Percentiles rank a stretch among this genome's conserved stretches.
Evolutionary conservation across 2,329 filamentous ascomycete species (phyloP).

Genomic region (Cercospora zeina): DNA sequence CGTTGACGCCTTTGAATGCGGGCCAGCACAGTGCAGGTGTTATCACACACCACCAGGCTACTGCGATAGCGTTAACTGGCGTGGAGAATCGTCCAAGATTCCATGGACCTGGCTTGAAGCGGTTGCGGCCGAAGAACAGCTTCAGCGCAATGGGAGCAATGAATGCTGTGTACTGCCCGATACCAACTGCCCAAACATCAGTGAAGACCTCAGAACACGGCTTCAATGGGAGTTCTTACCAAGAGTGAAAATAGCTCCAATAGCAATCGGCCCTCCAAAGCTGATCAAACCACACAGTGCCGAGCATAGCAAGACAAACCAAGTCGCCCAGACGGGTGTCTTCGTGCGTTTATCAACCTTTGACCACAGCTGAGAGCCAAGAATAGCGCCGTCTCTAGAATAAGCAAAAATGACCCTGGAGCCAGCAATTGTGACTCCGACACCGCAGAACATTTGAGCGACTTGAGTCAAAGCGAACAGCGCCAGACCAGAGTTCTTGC

Average conservation of each 20-base stretch:
- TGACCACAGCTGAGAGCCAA: conserved; percentile 35
- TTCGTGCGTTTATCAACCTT: conserved; percentile 35
- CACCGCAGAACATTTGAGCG: conserved; percentile 39
- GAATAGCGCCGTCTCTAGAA: conserved; percentile 37
- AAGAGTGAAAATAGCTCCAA: conserved; percentile 40
- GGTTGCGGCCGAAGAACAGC: conserved; percentile 34
- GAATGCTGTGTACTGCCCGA: conserved; percentile 32
- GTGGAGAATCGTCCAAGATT: conserved; percentile 37
- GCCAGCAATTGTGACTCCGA: conserved; percentile 38
- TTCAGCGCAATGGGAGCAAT: conserved; percentile 37
- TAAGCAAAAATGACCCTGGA: conserved; percentile 39
- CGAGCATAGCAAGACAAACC: conserved; percentile 35
- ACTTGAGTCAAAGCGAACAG: conserved; percentile 40
- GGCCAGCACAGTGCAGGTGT: conserved; percentile 40
- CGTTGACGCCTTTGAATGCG: conserved; percentile 34
- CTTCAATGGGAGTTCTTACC: conserved; percentile 17
- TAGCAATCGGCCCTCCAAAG: conserved; percentile 38
- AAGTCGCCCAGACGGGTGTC: conserved; percentile 39
- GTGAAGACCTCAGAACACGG: not conserved
- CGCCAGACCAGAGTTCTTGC: conserved; percentile 36
- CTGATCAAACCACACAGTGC: conserved; percentile 36
- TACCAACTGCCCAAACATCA: conserved; percentile 17
- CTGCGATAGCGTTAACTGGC: conserved; percentile 36
- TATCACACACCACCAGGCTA: conserved; percentile 38
- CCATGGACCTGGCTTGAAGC: conserved; percentile 39